Evolutionary conservation across 2,329 filamentous ascomycete genomes (phyloP).

Genomic region (Pseudogymnoascus sp.): DNA sequence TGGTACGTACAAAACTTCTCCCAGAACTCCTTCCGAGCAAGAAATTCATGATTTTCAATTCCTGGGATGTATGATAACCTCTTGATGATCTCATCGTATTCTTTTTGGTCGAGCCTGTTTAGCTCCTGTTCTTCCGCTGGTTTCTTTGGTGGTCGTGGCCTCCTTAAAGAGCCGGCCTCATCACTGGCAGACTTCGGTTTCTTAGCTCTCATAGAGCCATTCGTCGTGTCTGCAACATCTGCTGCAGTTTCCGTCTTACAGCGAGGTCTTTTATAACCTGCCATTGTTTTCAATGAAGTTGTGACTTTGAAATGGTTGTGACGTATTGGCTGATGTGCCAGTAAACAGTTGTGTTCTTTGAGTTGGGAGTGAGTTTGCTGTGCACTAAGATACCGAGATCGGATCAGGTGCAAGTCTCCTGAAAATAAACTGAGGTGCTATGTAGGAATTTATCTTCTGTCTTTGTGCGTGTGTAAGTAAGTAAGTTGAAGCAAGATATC

Average conservation of each 20-base stretch:
- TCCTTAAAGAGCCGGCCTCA: not conserved
- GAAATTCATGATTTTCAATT: not conserved
- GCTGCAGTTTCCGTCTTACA: not conserved
- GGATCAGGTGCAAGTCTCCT: not conserved
- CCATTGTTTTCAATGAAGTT: not conserved
- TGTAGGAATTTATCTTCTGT: not conserved
- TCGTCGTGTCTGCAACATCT: not conserved
- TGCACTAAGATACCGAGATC: not conserved
- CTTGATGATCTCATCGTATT: not conserved
- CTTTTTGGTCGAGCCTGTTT: not conserved
- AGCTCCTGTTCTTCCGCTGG: not conserved
- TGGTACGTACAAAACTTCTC: not conserved
- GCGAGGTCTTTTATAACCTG: not conserved
- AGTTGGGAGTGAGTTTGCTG: not conserved
- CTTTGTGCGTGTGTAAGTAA: not conserved
- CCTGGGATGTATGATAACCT: not conserved
- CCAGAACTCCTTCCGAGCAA: not conserved
- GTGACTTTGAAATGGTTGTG: not conserved
- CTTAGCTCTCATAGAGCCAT: not conserved
- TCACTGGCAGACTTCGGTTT: not conserved
- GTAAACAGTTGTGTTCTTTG: not conserved
- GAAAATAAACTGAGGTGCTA: not conserved
- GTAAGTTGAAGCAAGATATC: not conserved
- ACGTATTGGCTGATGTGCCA: not conserved
- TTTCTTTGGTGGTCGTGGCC: not conserved